These are phyloP conservation scores for Eucalyptus sp. DNA, from an alignment of 345 rosid genomes.

Conservation along the genomic window DNA sequence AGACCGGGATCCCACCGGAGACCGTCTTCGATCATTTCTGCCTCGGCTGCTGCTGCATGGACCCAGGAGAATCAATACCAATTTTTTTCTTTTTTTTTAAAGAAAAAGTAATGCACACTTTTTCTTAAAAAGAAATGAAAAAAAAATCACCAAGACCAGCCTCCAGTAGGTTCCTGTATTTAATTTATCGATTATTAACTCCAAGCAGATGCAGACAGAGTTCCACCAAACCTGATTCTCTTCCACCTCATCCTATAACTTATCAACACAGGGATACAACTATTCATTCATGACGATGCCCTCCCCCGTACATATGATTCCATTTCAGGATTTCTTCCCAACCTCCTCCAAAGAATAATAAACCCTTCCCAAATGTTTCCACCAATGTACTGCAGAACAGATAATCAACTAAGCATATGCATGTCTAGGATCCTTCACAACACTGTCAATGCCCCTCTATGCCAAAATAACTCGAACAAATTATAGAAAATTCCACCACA, in stretches of 20 bases:
- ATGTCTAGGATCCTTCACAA: neutral
- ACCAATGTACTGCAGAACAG: neutral
- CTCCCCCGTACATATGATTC: neutral
- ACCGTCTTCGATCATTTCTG: conserved; percentile 38
- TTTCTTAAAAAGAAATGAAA: neutral
- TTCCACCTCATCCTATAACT: neutral
- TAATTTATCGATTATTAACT: neutral
- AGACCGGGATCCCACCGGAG: conserved; percentile 55
- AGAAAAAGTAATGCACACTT: neutral
- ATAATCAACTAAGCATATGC: neutral
- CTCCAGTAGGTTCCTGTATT: neutral
- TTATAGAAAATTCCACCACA: neutral
- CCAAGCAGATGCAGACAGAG: neutral
- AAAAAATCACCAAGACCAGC: neutral
- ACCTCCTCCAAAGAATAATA: neutral
- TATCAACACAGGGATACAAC: neutral
- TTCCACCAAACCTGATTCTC: neutral
- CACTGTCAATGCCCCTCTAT: neutral
- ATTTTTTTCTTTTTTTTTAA: neutral
- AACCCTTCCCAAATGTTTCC: neutral
- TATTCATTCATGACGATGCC: neutral
- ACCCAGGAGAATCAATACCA: neutral
- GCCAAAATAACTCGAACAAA: neutral
- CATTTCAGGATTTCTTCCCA: neutral
- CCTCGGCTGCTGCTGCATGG: conserved; percentile 24